These are phyloP conservation scores for Bruguiera sexangula DNA, from an alignment of 345 rosid genomes.

Conservation along the genomic window DNA sequence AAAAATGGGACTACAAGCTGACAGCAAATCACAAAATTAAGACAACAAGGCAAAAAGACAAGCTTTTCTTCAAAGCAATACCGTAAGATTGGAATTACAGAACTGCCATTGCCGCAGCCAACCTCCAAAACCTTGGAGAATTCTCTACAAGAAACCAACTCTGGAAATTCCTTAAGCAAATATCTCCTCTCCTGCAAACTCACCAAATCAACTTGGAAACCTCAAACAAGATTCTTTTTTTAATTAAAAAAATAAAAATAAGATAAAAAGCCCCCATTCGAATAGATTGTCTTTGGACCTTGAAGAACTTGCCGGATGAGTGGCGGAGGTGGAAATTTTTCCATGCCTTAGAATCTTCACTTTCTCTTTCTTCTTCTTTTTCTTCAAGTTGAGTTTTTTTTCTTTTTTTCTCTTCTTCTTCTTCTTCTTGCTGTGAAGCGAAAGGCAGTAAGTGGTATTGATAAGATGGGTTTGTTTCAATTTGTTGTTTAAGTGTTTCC, in stretches of 20 bases:
- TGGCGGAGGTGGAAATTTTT: conserved; percentile 67
- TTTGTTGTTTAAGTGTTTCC: conserved; percentile 54
- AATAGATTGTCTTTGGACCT: conserved; percentile 34
- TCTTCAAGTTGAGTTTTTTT: neutral
- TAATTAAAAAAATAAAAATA: neutral
- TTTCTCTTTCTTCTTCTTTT: neutral
- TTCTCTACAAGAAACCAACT: conserved; percentile 48
- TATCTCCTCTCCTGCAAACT: conserved; percentile 72
- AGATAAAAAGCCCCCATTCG: neutral
- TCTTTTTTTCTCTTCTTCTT: neutral
- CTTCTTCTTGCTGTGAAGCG: neutral
- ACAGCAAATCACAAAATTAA: neutral
- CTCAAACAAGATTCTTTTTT: neutral
- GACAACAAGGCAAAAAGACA: neutral
- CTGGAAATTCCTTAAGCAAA: conserved; percentile 86
- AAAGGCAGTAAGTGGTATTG: conserved; percentile 54
- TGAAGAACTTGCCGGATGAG: conserved; percentile 85
- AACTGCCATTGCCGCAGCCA: conserved; percentile 92
- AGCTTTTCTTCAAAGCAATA: conserved; percentile 19
- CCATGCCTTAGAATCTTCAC: conserved; percentile 55
- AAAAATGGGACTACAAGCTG: neutral
- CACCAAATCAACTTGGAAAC: neutral
- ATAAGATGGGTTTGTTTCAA: conserved; percentile 58
- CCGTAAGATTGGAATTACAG: conserved; percentile 74
- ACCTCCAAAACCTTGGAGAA: conserved; percentile 70